Percentiles rank a stretch among this genome's conserved stretches.
Conservation (phyloP, 1,284 basidiomycete species). For the Vanrija sp. region DNA sequence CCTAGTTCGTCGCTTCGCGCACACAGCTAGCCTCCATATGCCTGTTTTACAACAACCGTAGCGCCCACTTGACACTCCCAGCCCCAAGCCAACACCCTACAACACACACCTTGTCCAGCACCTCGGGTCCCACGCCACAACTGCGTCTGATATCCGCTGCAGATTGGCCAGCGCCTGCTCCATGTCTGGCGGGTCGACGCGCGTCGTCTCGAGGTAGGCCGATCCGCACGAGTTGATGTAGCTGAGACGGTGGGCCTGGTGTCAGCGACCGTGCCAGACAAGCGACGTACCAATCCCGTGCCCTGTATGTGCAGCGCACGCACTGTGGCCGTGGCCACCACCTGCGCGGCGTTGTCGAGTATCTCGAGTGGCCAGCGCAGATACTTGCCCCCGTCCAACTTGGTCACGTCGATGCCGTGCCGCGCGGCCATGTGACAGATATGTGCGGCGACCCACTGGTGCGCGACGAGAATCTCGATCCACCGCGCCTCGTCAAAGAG, state of each 20-base stretch:
- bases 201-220: constrained; percentile 1
- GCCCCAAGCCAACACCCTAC: background rate
- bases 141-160: constrained; percentile 1
- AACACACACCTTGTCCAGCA: constrained; percentile 3
- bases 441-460: constrained; percentile 2
- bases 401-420: constrained; percentile 3
- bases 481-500: constrained; percentile 3
- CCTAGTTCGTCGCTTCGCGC: no score
- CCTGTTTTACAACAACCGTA: no score
- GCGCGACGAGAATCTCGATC: constrained; percentile 5
- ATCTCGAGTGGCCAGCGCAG: constrained; percentile 1
- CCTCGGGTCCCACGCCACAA: constrained; percentile 1
- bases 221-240: constrained; percentile 3
- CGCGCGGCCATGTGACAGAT: constrained; percentile 5
- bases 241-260: constrained; percentile 1
- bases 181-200: background rate
- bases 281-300: background rate
- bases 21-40: no score
- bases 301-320: constrained; percentile 1
- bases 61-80: no score
- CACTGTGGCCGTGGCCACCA: background rate
- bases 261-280: background rate
- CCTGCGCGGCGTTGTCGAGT: constrained; percentile 1
- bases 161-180: constrained; percentile 1
- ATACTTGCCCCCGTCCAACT: constrained; percentile 2